Conservation (phyloP, 352 stramenopile genomes). For the Phytophthora brassicae region DNA sequence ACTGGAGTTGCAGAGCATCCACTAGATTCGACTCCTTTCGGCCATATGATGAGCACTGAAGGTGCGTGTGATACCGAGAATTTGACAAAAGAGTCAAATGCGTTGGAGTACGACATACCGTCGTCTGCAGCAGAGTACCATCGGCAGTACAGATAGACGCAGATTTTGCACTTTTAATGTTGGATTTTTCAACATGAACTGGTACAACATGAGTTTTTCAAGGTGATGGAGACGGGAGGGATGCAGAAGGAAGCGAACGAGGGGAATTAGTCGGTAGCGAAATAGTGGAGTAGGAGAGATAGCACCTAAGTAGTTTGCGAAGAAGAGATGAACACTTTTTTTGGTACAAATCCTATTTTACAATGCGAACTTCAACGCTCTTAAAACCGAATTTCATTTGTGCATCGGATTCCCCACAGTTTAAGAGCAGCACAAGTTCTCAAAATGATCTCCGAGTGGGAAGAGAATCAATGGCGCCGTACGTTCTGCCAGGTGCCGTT, state of each 20-base stretch:
- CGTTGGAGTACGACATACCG: slow-evolving; percentile 40
- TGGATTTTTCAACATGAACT: no score
- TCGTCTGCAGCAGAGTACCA: slow-evolving; percentile 42
- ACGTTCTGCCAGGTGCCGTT: slow-evolving; percentile 89
- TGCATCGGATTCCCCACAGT: slow-evolving; percentile 11
- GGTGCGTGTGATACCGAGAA: slow-evolving; percentile 22
- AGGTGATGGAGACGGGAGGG: slow-evolving; percentile 10
- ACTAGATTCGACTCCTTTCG: slow-evolving; percentile 43
- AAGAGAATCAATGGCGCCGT: slow-evolving; percentile 85
- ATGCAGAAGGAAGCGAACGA: slow-evolving; percentile 3
- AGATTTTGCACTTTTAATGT: no score
- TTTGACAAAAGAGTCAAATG: slow-evolving; percentile 23
- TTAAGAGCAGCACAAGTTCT: slow-evolving; percentile 20
- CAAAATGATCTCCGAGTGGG: slow-evolving; percentile 40
- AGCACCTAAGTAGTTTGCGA: slow-evolving; percentile 38
- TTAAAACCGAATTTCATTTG: background rate
- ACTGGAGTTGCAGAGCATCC: slow-evolving; percentile 34
- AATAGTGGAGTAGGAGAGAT: slow-evolving; percentile 41
- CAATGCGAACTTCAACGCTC: slow-evolving; percentile 29
- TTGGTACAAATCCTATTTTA: no score
- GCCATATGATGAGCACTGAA: slow-evolving; percentile 45
- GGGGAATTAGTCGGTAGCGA: slow-evolving; percentile 39
- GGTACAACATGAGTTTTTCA: no score
- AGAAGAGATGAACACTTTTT: slow-evolving; percentile 3
- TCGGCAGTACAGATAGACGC: slow-evolving; percentile 46